Percentiles rank a stretch among this genome's conserved stretches.
These are phyloP conservation scores for Talaromyces amestolkiae DNA, from an alignment of 2,329 filamentous ascomycete species.

Conservation along the genomic window DNA sequence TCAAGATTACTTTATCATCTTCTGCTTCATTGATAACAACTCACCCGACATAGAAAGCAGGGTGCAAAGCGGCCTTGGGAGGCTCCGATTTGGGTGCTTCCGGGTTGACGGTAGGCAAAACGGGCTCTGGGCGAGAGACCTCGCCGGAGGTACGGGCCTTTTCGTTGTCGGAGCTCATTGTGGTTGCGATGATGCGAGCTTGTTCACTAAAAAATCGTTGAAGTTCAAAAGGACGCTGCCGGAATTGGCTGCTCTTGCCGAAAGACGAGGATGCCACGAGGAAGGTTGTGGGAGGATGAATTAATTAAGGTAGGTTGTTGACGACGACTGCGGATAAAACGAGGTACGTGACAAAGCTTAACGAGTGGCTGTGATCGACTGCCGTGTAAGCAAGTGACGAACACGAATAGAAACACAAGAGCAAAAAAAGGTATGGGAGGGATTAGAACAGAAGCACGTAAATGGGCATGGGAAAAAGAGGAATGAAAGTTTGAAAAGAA, in stretches of 20 bases:
- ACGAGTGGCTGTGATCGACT: conserved; percentile 23
- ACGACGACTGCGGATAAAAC: neutral
- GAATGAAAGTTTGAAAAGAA: conserved; percentile 12
- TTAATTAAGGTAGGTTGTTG: conserved; percentile 1
- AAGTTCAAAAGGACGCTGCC: conserved; percentile 50
- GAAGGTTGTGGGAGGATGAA: conserved; percentile 19
- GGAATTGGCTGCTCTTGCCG: conserved; percentile 40
- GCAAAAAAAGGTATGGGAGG: conserved; percentile 12
- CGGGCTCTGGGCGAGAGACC: conserved; percentile 40
- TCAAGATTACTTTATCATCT: neutral
- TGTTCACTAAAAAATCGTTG: conserved; percentile 47
- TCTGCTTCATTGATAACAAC: conserved; percentile 17
- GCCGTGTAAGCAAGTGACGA: conserved; percentile 25
- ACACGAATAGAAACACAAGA: conserved; percentile 23
- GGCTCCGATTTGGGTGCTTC: conserved; percentile 68
- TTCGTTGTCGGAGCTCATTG: conserved; percentile 67
- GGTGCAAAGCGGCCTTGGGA: conserved; percentile 66
- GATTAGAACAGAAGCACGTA: conserved; percentile 18
- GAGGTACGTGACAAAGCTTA: conserved; percentile 9
- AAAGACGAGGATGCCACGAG: conserved; percentile 47
- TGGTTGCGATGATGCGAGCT: conserved; percentile 34
- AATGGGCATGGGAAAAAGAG: conserved; percentile 16
- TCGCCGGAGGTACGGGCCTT: conserved; percentile 84
- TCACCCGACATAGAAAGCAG: conserved; percentile 78
- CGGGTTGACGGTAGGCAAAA: conserved; percentile 79